phyloP scores from a whole-genome alignment of 768 basidiomycete genomes.

The Mycena haematopus region DNA sequence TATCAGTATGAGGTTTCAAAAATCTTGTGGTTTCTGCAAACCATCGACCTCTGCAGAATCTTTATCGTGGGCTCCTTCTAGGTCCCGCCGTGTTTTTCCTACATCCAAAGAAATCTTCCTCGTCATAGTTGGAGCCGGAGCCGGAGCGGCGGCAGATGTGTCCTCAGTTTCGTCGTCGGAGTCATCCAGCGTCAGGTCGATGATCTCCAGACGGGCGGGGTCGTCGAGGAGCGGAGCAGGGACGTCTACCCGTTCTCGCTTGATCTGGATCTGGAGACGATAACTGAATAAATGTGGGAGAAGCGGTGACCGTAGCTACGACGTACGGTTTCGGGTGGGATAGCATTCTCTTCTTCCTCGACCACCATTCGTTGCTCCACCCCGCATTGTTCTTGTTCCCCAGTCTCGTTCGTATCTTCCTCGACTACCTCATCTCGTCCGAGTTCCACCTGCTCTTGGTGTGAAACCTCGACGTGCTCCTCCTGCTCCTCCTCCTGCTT shows the following conservation, averaged over 20 bases:
- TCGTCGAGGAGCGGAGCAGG: background rate
- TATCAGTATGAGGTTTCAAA: background rate
- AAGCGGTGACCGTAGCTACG: background rate
- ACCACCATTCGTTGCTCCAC: background rate
- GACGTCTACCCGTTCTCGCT: background rate
- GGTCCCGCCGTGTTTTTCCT: background rate
- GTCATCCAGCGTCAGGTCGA: slow-evolving; percentile 27
- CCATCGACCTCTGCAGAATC: background rate
- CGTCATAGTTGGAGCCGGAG: background rate
- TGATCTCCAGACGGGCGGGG: slow-evolving; percentile 1
- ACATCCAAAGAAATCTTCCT: background rate
- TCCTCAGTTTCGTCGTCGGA: slow-evolving; percentile 22
- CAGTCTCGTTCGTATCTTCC: background rate
- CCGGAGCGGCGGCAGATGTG: background rate
- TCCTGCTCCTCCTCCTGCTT: background rate
- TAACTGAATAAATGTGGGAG: background rate
- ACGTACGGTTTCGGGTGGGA: background rate
- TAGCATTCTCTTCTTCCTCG: background rate
- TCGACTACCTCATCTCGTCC: background rate
- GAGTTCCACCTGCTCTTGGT: background rate
- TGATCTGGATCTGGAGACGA: slow-evolving; percentile 5
- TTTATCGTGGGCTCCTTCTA: too few species aligned
- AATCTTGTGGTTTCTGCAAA: background rate
- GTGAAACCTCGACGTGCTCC: background rate
- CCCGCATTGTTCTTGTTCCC: background rate